Evolutionary conservation across 202 grass and related monocot genomes (phyloP), one percentile per base, ranked within the genome.

Genomic region (Carex arenaria): DNA sequence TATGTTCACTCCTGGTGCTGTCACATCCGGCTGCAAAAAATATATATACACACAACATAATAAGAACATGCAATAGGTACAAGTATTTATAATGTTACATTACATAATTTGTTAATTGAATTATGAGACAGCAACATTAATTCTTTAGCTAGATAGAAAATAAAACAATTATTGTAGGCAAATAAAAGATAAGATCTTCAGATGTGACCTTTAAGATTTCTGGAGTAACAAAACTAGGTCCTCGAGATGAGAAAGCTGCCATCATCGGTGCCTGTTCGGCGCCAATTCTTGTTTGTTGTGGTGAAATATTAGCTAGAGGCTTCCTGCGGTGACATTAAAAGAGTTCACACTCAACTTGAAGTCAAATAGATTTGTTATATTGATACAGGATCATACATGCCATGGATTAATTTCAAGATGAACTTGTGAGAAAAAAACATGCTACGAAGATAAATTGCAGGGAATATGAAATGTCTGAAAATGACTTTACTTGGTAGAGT

Each of bases 231-330:
- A 71, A 62, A 67, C 89, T 97, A 7, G 94, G 94, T 68, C 94
- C 94, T n/a, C 78, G 89, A 60, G 94, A 88, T 30, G 94, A 93
- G 87, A 97, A 97, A 0, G 26, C 79, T 0, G 91, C 91, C 23
- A 97, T 77, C 12, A 83, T 71, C 8, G 94, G 94, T 32, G 94
- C 92, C 54, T 90, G 87, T 85, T 87, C 84, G 0, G 84, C 49
- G 7, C 89, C 91, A 17, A 92, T 49, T 69, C 83, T 81, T 60
- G 91, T 97, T 32, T 53, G 47, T 7, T 83, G 78, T 3, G 74
- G 85, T 11, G 94, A 87, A 85, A 97, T 93, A 87, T 85, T 84
- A 40, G 74, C 94, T 22, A 85, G 22, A 3, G 89, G 86, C 5
- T 30, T 80, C 43, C 34, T 14, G 1, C 10, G 22, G 11, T 67